These are phyloP conservation scores for Biscutella auriculata DNA, from an alignment of 441 rosid species.

Conservation along the genomic window DNA sequence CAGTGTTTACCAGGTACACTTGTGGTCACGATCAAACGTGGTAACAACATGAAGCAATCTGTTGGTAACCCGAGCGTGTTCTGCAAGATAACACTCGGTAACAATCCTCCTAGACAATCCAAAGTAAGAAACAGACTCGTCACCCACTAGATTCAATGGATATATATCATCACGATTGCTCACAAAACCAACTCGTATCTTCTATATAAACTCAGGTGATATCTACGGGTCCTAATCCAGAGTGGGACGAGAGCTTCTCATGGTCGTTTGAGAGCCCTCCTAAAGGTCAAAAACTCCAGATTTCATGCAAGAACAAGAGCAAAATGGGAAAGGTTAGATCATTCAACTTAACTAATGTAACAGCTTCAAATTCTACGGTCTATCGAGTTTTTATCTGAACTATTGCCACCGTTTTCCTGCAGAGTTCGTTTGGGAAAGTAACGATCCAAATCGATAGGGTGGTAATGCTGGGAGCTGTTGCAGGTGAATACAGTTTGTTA, in stretches of 20 bases:
- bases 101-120: conserved; percentile 80
- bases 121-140: conserved; percentile 37
- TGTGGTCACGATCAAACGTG: conserved; percentile 87
- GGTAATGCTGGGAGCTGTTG: conserved; percentile 94
- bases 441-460: conserved; percentile 96
- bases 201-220: conserved; percentile 51
- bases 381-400: background rate
- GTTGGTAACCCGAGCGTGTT: conserved; percentile 93
- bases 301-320: conserved; percentile 96
- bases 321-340: conserved; percentile 90
- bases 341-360: background rate
- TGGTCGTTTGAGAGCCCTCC: conserved; percentile 99
- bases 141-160: background rate
- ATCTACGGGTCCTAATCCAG: conserved; percentile 95
- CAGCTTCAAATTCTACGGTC: background rate
- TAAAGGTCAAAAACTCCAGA: conserved; percentile 93
- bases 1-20: conserved; percentile 99
- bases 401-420: conserved; percentile 9
- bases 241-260: conserved; percentile 94
- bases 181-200: background rate
- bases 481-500: conserved; percentile 81
- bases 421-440: conserved; percentile 98
- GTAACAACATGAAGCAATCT: conserved; percentile 98
- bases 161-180: too few relatives aligned
- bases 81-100: conserved; percentile 93